Evolutionary conservation across 1,284 basidiomycete species (phyloP), one percentile per base, ranked within the genome.

Genomic region (Paramarasmius palmivorus): DNA sequence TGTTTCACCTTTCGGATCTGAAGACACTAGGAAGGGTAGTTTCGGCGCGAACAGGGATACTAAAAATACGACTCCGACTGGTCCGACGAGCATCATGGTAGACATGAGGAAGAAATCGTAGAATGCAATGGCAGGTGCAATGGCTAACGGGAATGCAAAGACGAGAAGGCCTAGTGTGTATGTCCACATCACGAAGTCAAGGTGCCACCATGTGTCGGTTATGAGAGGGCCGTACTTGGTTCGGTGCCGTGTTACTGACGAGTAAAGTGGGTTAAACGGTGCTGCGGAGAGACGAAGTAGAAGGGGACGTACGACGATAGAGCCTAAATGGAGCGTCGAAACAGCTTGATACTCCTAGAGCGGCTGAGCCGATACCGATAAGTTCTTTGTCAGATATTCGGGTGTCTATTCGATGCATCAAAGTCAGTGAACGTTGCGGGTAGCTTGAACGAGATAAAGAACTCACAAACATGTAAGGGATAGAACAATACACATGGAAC

Each of bases 111-210:
- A 64, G 52, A 62, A 66, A 25, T 67, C 57, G 49, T 59, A 68
- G 32, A 63, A 60, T 7, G 58, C 58, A 25, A 63, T 60, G 6
- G 61, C 58, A 29, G 65, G 64, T 1, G 64, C 65, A 36, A 66
- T 63, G 6, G 62, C 62, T 22, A 67, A 57, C 4, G 65, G 64
- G 26, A 68, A 59, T 1, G 63, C 61, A 45, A 67, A 68, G 5
- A 68, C 57, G 6, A 66, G 41, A 20, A 67, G 63, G 15, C 65
- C 65, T 19, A 65, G 49, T 10, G 62, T 63, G 53, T 67, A 65
- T 20, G 61, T 61, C 67, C 67, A 69, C 66, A 69, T 69, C 1
- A 63, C 61, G 54, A 69, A 68, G 47, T 68, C 66, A 9, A 67
- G 57, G 47, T 68, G 61, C 63, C 65, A 67, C 66, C 65, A 68